Base-by-base conservation (phyloP, 2,329 filamentous ascomycete species). In the Magnaporthiopsis incrustans region DNA sequence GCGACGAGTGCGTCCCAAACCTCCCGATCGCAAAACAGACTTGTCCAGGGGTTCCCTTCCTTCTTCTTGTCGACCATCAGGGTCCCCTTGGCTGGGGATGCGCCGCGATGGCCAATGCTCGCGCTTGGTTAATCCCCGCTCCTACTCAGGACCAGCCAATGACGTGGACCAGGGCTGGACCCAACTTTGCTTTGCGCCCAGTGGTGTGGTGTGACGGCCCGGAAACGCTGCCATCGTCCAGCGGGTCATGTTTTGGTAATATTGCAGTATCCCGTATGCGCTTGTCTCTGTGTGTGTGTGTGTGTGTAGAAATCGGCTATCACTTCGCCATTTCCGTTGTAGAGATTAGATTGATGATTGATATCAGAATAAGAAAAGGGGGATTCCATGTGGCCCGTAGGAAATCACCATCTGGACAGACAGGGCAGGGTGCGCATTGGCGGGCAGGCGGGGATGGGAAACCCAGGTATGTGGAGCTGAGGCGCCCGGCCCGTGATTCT, bases 51-150 rank as follows among this genome's bases (percentile, higher is more conserved):
- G n/a, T 53, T 18, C 22, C 44, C 15, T 50, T 18, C 44, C 22
- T n/a, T 14, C 22, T 50, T 53, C 18, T 18, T 53, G 44, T 25
- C 22, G 22, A 11, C 44, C 44, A 53, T 60, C 58, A 60, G 32
- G 58, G 58, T 60, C 22, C 58, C 38, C 58, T 60, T 32, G 69
- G 69, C 68, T 61, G 67, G 69, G 68, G 69, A 65, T 68, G 70
- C 69, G 69, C 69, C 69, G 69, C 69, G 64, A 68, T 44, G 63
- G 67, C 66, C 65, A 60, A 27, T 32, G 65, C 64, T 60, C 58
- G 63, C 63, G 59, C 64, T 65, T 64, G 67, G 30, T 6, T 30
- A 30, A 30, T 6, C 30, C 30, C 30, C 30, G 30, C 30, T 30
- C 30, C 30, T 30, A 30, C 30, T 30, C 30, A 4, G 27, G 27